A percentile compares a stretch with the other conserved stretches of the same genome.
phyloP scores from a whole-genome alignment of 371 early-diverging fungal species.

The Mucor velutinosus region DNA sequence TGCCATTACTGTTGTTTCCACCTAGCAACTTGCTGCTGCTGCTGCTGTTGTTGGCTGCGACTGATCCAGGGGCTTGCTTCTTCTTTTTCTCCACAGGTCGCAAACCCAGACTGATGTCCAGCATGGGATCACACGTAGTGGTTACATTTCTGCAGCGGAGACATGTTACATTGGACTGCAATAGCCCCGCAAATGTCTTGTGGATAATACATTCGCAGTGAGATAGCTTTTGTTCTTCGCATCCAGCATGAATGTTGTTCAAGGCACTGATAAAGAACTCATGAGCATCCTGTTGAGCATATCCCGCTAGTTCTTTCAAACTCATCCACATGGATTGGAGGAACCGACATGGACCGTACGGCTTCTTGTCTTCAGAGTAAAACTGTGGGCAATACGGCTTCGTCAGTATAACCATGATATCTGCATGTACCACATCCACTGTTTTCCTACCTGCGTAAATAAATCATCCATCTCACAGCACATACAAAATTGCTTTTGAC shows the following conservation, averaged over 20 bases:
- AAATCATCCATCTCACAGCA: conserved; percentile 91
- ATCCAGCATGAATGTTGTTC: conserved; percentile 82
- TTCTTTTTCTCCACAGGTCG: conserved; percentile 52
- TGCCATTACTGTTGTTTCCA: background rate
- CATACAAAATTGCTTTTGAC: conserved; percentile 77
- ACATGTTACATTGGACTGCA: conserved; percentile 91
- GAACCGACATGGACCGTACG: conserved; percentile 84
- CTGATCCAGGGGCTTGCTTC: conserved; percentile 5
- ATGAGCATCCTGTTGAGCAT: conserved; percentile 96
- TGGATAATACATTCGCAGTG: conserved; percentile 89
- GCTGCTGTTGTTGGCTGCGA: background rate
- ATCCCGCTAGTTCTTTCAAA: conserved; percentile 85
- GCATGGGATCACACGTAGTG: conserved; percentile 82
- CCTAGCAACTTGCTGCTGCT: conserved; percentile 1
- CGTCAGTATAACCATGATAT: background rate
- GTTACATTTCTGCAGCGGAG: conserved; percentile 80
- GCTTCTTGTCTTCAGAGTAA: conserved; percentile 68
- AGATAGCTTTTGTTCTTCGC: conserved; percentile 32
- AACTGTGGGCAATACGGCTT: conserved; percentile 45
- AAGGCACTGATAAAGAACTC: conserved; percentile 92
- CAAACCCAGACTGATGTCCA: conserved; percentile 91
- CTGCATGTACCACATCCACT: background rate
- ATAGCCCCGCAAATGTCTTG: conserved; percentile 85
- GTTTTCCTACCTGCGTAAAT: conserved; percentile 61
- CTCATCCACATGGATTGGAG: conserved; percentile 90